A percentile compares a stretch with the other conserved stretches of the same genome.
Evolutionary conservation across 495 filamentous ascomycete genomes (phyloP).

Genomic region (Letharia columbiana): DNA sequence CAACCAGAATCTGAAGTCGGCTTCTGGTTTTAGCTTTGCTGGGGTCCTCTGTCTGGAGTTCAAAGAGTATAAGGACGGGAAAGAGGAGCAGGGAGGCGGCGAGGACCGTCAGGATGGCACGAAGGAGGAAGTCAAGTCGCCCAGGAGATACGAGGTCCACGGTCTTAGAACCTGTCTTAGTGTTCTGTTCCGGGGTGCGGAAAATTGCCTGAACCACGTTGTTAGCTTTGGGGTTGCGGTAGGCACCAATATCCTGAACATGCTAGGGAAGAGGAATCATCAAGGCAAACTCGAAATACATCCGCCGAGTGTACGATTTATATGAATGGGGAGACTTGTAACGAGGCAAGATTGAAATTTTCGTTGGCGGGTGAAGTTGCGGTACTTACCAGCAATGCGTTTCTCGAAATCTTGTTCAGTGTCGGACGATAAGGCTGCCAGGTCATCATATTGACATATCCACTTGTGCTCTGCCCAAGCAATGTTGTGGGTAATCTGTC

Average conservation of each 20-base stretch:
- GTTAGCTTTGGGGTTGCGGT: no score
- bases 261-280: no score
- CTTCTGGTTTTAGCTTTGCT: conserved; percentile 4
- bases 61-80: conserved; percentile 14
- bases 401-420: conserved; percentile 2
- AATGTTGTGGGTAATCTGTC: no score
- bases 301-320: no score
- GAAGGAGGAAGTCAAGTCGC: conserved; percentile 9
- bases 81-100: conserved; percentile 3
- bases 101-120: conserved; percentile 10
- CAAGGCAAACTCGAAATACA: no score
- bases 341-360: no score
- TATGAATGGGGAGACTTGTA: no score
- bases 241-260: no score
- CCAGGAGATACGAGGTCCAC: conserved; percentile 3
- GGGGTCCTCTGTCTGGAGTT: conserved; percentile 3
- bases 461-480: not conserved
- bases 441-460: conserved; percentile 13
- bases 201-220: conserved; percentile 11
- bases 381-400: conserved; percentile 6
- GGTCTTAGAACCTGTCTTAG: conserved; percentile 7
- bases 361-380: no score
- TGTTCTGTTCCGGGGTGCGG: conserved; percentile 4
- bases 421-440: conserved; percentile 14
- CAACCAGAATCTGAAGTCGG: conserved; percentile 9